A percentile compares a stretch with the other conserved stretches of the same genome.
phyloP scores from a whole-genome alignment of 2,329 filamentous ascomycete genomes.

The Scedosporium minutisporum region DNA sequence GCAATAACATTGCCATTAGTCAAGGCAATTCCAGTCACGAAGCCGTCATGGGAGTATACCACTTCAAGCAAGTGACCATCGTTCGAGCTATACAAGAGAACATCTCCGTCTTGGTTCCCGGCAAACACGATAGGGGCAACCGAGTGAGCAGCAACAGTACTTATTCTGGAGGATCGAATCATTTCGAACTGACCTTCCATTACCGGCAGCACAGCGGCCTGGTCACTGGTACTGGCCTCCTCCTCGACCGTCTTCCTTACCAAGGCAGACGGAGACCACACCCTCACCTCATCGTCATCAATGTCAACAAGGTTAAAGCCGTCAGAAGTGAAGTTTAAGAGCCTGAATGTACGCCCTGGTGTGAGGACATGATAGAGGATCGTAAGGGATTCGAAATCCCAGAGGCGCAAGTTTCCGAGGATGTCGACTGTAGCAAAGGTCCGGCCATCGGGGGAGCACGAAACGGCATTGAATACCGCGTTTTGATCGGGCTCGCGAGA shows the following conservation, averaged over 20 bases:
- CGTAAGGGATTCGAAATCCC: conserved; percentile 15
- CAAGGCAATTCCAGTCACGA: too few species aligned
- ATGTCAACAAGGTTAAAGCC: conserved; percentile 13
- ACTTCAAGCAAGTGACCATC: too few species aligned
- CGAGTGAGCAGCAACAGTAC: not conserved
- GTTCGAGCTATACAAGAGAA: not conserved
- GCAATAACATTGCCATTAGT: too few species aligned
- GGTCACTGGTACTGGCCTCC: conserved; percentile 12
- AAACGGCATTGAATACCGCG: not conserved
- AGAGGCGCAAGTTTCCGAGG: conserved; percentile 12
- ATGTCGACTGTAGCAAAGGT: conserved; percentile 13
- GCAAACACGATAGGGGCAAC: not conserved
- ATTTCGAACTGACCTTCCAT: not conserved
- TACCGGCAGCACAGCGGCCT: not conserved
- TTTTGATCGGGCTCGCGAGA: not conserved
- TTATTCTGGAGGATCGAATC: not conserved
- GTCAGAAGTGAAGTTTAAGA: conserved; percentile 13
- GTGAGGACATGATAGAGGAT: conserved; percentile 12
- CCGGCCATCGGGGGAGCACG: conserved; percentile 12
- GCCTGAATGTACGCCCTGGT: conserved; percentile 10
- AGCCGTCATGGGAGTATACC: too few species aligned
- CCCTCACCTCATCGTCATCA: conserved; percentile 13
- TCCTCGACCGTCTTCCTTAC: conserved; percentile 13
- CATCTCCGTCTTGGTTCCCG: not conserved
- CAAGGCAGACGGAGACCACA: conserved; percentile 15